These are phyloP conservation scores for Candida endomychidarum DNA, from an alignment of 805 yeast genomes.

Conservation along the genomic window DNA sequence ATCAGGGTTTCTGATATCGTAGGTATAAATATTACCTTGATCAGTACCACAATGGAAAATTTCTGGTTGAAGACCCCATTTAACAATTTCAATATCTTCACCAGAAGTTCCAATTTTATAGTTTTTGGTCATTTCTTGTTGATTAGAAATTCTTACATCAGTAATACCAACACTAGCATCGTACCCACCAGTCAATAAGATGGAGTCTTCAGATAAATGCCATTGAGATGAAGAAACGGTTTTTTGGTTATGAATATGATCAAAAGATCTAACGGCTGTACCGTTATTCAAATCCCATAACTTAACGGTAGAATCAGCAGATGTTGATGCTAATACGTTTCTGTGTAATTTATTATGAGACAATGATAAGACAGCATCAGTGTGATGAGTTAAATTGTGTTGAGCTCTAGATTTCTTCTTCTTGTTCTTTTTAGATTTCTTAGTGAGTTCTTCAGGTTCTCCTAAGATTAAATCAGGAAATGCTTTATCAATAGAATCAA, in stretches of 20 bases:
- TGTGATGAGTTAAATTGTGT: constrained; percentile 76
- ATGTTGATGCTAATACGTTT: constrained; percentile 86
- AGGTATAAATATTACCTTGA: constrained; percentile 83
- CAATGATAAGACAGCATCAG: constrained; percentile 89
- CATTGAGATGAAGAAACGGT: constrained; percentile 85
- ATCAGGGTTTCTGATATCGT: constrained; percentile 70
- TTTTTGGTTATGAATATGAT: constrained; percentile 69
- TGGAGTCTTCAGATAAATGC: constrained; percentile 67
- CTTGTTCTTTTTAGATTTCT: constrained; percentile 49
- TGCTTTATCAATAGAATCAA: constrained; percentile 88
- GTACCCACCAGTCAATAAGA: constrained; percentile 88
- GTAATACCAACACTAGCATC: constrained; percentile 79
- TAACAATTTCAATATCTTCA: constrained; percentile 82
- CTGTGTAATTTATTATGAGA: constrained; percentile 80
- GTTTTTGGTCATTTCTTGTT: constrained; percentile 55
- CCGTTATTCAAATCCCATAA: constrained; percentile 87
- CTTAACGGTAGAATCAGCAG: constrained; percentile 93
- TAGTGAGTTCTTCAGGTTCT: constrained; percentile 50
- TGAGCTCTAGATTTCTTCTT: constrained; percentile 48
- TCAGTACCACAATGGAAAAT: constrained; percentile 87
- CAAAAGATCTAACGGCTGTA: constrained; percentile 74
- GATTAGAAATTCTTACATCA: constrained; percentile 78
- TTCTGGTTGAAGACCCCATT: constrained; percentile 59
- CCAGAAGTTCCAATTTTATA: constrained; percentile 51
- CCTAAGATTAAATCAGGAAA: constrained; percentile 94